A percentile compares a stretch with the other conserved stretches of the same genome.
Evolutionary conservation across 768 basidiomycete genomes (phyloP).

Genomic region (Lanmaoa pseudosensibilis): DNA sequence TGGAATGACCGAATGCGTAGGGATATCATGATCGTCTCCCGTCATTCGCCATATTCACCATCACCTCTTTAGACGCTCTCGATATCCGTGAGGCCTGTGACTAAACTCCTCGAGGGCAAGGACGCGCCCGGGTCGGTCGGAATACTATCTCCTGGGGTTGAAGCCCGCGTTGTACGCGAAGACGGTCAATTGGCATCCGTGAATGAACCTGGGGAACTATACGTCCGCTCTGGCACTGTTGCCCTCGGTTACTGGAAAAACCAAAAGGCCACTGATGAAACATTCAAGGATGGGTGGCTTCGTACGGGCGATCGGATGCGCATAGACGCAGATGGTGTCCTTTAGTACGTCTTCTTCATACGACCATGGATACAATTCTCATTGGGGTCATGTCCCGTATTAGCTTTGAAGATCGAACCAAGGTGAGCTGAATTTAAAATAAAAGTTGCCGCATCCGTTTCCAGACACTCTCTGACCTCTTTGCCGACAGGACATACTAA

Average conservation of each 20-base stretch:
- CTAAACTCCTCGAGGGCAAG: constrained; percentile 47
- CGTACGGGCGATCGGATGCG: constrained; percentile 71
- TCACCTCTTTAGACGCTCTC: constrained; percentile 50
- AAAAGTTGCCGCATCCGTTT: no score
- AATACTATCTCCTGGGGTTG: constrained; percentile 60
- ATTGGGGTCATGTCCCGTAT: neutral
- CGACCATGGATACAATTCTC: neutral
- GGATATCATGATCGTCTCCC: no score
- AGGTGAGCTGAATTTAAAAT: constrained; percentile 54
- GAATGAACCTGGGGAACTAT: constrained; percentile 68
- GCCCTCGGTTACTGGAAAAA: constrained; percentile 75
- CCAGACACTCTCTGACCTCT: neutral
- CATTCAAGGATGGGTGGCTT: constrained; percentile 72
- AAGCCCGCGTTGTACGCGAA: constrained; percentile 59
- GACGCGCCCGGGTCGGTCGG: constrained; percentile 49
- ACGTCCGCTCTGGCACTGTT: constrained; percentile 54
- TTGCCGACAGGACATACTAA: constrained; percentile 67
- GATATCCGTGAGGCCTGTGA: constrained; percentile 42
- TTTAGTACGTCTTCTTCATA: constrained; percentile 52
- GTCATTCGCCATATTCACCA: neutral
- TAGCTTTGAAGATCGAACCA: constrained; percentile 76
- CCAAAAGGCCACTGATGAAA: constrained; percentile 60
- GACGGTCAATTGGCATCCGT: constrained; percentile 54
- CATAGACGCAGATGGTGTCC: constrained; percentile 57
- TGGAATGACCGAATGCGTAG: constrained; percentile 68